Base-by-base conservation (phyloP, 352 stramenopile species). In the Phytopythium sindhum region DNA sequence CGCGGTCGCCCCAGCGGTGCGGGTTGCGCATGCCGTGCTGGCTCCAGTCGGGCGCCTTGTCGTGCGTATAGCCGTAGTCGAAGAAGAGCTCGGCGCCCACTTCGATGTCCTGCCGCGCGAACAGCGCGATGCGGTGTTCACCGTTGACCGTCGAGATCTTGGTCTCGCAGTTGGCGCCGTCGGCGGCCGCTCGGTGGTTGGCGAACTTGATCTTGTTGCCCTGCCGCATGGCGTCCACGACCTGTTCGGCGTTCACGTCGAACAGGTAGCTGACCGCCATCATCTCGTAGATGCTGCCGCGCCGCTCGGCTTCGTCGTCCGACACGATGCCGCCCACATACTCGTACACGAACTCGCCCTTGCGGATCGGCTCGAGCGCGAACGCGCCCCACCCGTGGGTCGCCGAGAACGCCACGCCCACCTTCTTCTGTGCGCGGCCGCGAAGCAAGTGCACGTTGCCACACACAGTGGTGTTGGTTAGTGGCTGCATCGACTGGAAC, bases 121-220 rank as follows among this genome's bases (percentile, higher is more conserved):
- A 98, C 9, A 99, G 78, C 6, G 81, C 92, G 59, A 99, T 97
- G 48, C 90, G 78, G 67, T 95, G 77, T 59, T 98, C 90, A 21
- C 94, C 94, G 51, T 96, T 91, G 0, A 97, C 89, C 11, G 73
- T 58, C 21, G 96, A 68, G 58, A 96, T 93, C 57, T 84, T 87
- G 8, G 93, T 81, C 56, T 90, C 75, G 45, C 90, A 84, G 60
- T 98, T 98, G 15, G 89, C 78, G 7, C 64, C 58, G 23, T 72
- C 70, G 52, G 70, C 68, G 51, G 74, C 66, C 10, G 60, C 52
- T 14, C 67, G 71, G 60, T 98, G 93, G 64, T 98, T 97, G 1
- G 89, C 85, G 74, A 97, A 98, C 61, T 96, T 91, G 44, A 85
- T 90, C 70, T 98, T 98, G 75, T 98, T 98, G 21, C 96, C 96